A percentile compares a stretch with the other conserved stretches of the same genome.
Evolutionary conservation across 2,329 filamentous ascomycete genomes (phyloP).

Genomic region (Alternaria arborescens): DNA sequence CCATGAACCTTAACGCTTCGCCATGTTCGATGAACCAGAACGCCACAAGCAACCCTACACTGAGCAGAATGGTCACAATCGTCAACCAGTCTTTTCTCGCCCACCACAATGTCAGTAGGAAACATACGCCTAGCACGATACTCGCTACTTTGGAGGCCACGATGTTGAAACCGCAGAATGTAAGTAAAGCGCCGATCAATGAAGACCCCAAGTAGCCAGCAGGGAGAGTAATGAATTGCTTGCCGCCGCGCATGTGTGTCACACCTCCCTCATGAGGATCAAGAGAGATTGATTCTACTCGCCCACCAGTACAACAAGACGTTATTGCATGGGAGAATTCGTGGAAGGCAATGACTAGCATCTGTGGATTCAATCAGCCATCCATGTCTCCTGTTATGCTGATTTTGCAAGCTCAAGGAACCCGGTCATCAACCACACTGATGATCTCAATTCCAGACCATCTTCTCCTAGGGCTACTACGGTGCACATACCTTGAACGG

Average conservation of each 20-base stretch:
- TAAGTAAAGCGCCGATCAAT: slow-evolving; percentile 78
- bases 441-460: too few species aligned
- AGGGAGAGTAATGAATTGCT: slow-evolving; percentile 74
- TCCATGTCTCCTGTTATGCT: not conserved
- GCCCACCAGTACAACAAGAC: slow-evolving; percentile 75
- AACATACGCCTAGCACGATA: slow-evolving; percentile 75
- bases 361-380: slow-evolving; percentile 14
- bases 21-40: slow-evolving; percentile 85
- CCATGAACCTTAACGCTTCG: slow-evolving; percentile 75
- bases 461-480: not conserved
- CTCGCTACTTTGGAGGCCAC: slow-evolving; percentile 82
- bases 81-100: slow-evolving; percentile 81
- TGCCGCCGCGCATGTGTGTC: slow-evolving; percentile 78
- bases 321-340: slow-evolving; percentile 80
- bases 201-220: slow-evolving; percentile 81
- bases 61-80: slow-evolving; percentile 72
- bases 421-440: not conserved
- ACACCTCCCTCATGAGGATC: slow-evolving; percentile 81
- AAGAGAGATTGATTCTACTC: slow-evolving; percentile 76
- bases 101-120: slow-evolving; percentile 84
- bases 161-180: slow-evolving; percentile 83
- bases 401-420: not conserved
- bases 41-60: slow-evolving; percentile 74
- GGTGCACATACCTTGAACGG: slow-evolving; percentile 72
- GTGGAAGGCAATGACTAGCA: slow-evolving; percentile 79